Conservation (phyloP, 495 filamentous ascomycete species). For the Lophium mytilinum region DNA sequence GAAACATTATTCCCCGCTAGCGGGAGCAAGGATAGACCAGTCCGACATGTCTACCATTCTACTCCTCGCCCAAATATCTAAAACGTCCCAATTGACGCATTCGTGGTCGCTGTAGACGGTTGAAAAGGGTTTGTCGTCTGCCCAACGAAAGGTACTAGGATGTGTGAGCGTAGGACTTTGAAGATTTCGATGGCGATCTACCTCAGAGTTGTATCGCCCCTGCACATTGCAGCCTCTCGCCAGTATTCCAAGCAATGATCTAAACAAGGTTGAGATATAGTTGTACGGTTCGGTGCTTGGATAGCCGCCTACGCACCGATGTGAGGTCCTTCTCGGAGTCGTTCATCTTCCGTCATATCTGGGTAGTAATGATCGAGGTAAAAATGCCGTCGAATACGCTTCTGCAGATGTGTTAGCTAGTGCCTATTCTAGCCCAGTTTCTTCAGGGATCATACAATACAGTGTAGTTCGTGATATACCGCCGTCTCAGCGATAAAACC, state of each 20-base stretch:
- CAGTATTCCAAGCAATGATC: conserved; percentile 16
- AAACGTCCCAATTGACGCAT: conserved; percentile 4
- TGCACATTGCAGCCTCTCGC: conserved; percentile 11
- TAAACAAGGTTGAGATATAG: background rate
- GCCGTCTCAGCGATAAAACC: conserved; percentile 13
- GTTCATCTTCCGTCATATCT: conserved; percentile 1
- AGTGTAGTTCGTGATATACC: conserved; percentile 14
- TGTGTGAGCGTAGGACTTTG: too few species aligned
- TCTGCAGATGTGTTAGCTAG: background rate
- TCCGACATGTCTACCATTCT: conserved; percentile 6
- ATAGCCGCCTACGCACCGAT: background rate
- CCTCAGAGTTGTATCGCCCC: conserved; percentile 9
- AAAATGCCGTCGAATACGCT: background rate
- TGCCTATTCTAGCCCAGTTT: background rate
- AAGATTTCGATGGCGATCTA: too few species aligned
- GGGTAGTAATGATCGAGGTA: background rate
- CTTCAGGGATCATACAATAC: conserved; percentile 4
- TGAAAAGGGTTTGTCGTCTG: background rate
- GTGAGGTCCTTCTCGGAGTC: background rate
- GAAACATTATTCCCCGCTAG: too few species aligned
- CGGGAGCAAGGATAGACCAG: too few species aligned
- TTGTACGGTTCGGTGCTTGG: background rate
- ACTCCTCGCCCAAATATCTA: background rate
- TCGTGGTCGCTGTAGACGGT: conserved; percentile 1
- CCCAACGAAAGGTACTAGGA: background rate